These are phyloP conservation scores for Ceratocystis ficicola DNA, from an alignment of 2,329 filamentous ascomycete species.

Conservation along the genomic window DNA sequence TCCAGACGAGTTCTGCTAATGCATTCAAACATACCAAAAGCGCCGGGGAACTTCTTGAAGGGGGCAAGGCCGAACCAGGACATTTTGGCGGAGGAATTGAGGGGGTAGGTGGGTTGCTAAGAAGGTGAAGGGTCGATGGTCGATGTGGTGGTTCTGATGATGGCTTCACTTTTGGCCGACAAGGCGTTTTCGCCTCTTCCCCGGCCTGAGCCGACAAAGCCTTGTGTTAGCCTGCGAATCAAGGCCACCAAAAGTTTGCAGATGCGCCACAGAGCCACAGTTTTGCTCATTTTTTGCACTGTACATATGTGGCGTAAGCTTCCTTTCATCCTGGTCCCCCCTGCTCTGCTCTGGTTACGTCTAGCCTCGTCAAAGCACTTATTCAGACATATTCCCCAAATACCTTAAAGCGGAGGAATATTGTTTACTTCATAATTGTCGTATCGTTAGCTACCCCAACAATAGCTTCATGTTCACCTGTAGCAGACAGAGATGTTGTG, in stretches of 20 bases:
- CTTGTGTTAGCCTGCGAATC: constrained; percentile 20
- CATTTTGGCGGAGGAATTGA: constrained; percentile 46
- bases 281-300: background rate
- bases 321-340: background rate
- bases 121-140: constrained; percentile 25
- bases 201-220: constrained; percentile 19
- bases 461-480: too few relatives aligned
- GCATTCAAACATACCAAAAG: constrained; percentile 52
- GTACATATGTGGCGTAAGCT: background rate
- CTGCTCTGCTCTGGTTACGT: too few relatives aligned
- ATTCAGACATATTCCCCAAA: too few relatives aligned
- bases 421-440: too few relatives aligned
- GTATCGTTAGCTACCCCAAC: too few relatives aligned
- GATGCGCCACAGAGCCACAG: background rate
- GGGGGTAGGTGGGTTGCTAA: constrained; percentile 27
- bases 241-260: constrained; percentile 15
- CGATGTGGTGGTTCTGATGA: constrained; percentile 29
- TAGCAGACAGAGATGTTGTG: too few relatives aligned
- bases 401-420: too few relatives aligned
- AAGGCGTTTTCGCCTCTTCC: constrained; percentile 21
- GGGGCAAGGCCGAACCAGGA: constrained; percentile 55
- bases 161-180: constrained; percentile 26
- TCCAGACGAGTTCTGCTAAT: background rate
- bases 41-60: constrained; percentile 69
- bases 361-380: too few relatives aligned